Percentiles rank a stretch among this genome's conserved stretches.
Evolutionary conservation across 176 grass and related monocot species (phyloP).

Genomic region (Bothriochloa decipiens): DNA sequence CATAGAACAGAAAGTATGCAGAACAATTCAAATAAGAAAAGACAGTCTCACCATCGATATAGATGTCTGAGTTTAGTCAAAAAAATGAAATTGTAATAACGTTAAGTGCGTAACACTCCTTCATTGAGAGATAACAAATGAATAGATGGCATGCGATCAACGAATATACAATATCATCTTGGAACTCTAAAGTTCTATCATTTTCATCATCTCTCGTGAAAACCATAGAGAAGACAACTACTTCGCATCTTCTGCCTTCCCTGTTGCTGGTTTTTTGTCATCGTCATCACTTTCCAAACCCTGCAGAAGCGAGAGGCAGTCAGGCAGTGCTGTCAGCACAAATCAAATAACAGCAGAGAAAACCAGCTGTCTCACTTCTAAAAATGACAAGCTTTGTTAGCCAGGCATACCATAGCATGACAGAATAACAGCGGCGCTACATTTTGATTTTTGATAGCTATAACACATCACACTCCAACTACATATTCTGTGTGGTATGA

Average conservation of each 20-base stretch:
- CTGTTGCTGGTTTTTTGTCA: conserved; percentile 40
- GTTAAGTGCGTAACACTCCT: background rate
- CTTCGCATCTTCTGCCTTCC: conserved; percentile 43
- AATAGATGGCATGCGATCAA: conserved; percentile 31
- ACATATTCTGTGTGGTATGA: conserved; percentile 4
- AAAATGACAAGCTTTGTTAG: background rate
- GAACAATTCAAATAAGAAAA: background rate
- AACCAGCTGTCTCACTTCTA: background rate
- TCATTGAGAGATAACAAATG: conserved; percentile 31
- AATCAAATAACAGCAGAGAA: conserved; percentile 23
- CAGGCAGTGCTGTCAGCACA: conserved; percentile 9
- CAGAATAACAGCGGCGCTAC: background rate
- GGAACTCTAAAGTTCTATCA: conserved; percentile 33
- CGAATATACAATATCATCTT: conserved; percentile 48
- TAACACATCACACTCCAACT: conserved; percentile 20
- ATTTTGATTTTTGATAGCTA: background rate
- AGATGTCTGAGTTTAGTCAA: background rate
- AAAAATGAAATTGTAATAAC: background rate
- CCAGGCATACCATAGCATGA: background rate
- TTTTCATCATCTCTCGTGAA: conserved; percentile 5
- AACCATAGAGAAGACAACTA: conserved; percentile 23
- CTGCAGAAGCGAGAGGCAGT: conserved; percentile 42
- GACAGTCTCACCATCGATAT: background rate
- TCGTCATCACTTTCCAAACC: conserved; percentile 77
- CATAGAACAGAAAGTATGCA: background rate